Evolutionary conservation across 108 stramenopile species (phyloP).

Genomic region (Pseudonitzschia multistriata): DNA sequence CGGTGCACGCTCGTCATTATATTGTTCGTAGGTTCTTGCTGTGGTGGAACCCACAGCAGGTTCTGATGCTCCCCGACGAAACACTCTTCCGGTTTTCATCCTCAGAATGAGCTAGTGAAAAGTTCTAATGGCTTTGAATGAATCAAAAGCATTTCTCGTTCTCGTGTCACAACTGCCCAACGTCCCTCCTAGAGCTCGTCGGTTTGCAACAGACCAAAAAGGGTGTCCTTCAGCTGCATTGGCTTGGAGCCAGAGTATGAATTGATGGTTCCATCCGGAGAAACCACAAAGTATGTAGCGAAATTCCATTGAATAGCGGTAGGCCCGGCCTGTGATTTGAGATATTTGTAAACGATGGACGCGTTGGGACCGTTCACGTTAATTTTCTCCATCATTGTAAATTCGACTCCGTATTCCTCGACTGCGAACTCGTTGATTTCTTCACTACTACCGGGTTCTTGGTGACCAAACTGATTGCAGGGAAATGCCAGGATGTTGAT

Average conservation of each 20-base stretch:
- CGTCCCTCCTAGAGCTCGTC: slow-evolving; percentile 22
- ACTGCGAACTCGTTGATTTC: slow-evolving; percentile 61
- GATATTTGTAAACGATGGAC: slow-evolving; percentile 54
- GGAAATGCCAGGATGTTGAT: slow-evolving; percentile 57
- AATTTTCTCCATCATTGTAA: slow-evolving; percentile 87
- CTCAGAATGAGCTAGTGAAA: no score
- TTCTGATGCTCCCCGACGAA: no score
- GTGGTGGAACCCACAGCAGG: no score
- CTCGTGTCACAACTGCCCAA: not conserved
- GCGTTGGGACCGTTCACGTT: slow-evolving; percentile 78
- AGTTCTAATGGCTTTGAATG: no score
- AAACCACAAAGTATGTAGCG: slow-evolving; percentile 74
- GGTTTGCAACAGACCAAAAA: not conserved
- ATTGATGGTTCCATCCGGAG: slow-evolving; percentile 46
- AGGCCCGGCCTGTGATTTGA: slow-evolving; percentile 65
- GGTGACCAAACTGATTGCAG: slow-evolving; percentile 86
- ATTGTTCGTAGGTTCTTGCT: no score
- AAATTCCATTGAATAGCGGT: slow-evolving; percentile 72
- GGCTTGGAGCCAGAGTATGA: slow-evolving; percentile 66
- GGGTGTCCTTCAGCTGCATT: slow-evolving; percentile 44
- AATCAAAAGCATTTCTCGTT: not conserved
- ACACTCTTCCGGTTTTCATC: no score
- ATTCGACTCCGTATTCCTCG: slow-evolving; percentile 63
- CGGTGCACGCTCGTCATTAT: no score
- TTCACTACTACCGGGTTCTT: slow-evolving; percentile 67